Evolutionary conservation across 1,139 yeast genomes (phyloP).

Genomic region (Torulaspora pretoriensis): DNA sequence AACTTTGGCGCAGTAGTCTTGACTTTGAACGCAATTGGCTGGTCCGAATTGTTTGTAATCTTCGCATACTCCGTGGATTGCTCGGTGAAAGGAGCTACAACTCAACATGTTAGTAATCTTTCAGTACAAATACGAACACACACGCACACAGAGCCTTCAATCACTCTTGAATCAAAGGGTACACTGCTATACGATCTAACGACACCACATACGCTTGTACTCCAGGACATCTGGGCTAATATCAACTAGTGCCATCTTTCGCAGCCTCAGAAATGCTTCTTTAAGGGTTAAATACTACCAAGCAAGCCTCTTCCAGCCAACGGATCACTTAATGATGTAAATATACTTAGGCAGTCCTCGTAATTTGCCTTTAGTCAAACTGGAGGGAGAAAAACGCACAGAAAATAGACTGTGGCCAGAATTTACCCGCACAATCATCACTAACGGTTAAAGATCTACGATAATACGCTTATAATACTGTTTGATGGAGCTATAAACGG

Average conservation of each 20-base stretch:
- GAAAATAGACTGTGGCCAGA: neutral
- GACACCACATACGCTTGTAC: constrained; percentile 62
- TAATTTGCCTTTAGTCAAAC: neutral
- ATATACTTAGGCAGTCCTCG: neutral
- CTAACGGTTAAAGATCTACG: neutral
- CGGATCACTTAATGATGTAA: neutral
- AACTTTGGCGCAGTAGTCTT: constrained; percentile 97
- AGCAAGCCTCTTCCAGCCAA: neutral
- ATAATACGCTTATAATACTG: neutral
- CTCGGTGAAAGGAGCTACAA: constrained; percentile 57
- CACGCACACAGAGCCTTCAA: too few relatives aligned
- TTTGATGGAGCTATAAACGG: neutral
- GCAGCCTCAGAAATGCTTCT: neutral
- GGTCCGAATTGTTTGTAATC: constrained; percentile 59
- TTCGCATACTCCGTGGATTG: constrained; percentile 66
- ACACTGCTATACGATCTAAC: neutral
- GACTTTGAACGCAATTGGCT: constrained; percentile 82
- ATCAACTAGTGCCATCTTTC: constrained; percentile 29
- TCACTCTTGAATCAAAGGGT: neutral
- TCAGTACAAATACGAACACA: too few relatives aligned
- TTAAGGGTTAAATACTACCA: neutral
- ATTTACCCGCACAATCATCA: constrained; percentile 1
- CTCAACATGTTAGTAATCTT: constrained; percentile 3
- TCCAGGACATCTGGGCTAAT: constrained; percentile 45
- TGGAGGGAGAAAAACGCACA: constrained; percentile 4